phyloP scores from a whole-genome alignment of 495 filamentous ascomycete genomes.

The Xylaria sp. region DNA sequence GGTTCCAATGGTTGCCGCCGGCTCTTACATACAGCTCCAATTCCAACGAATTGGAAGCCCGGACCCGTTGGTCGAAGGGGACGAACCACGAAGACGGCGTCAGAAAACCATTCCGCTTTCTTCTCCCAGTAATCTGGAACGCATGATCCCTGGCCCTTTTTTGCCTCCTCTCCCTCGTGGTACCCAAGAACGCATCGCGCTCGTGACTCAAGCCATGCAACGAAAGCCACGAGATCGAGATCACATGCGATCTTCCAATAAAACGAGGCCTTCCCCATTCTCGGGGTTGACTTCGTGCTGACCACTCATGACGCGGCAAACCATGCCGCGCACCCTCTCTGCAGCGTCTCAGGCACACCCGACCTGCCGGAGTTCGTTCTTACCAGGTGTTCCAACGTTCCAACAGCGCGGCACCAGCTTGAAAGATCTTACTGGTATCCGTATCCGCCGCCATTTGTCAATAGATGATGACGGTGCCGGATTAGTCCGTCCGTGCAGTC shows the following conservation, averaged over 20 bases:
- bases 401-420: slow-evolving; percentile 23
- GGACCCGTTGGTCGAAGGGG: background rate
- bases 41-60: slow-evolving; percentile 5
- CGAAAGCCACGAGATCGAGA: slow-evolving; percentile 25
- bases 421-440: slow-evolving; percentile 1
- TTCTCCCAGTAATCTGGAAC: slow-evolving; percentile 23
- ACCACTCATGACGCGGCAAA: slow-evolving; percentile 6
- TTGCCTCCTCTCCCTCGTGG: slow-evolving; percentile 14
- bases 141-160: slow-evolving; percentile 9
- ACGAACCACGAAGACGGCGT: background rate
- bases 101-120: background rate
- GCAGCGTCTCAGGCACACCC: slow-evolving; percentile 18
- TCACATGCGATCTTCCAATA: slow-evolving; percentile 16
- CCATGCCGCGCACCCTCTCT: slow-evolving; percentile 15
- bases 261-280: background rate
- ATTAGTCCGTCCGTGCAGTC: background rate
- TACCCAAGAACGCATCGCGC: slow-evolving; percentile 1
- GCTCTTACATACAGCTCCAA: background rate
- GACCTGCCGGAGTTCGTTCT: background rate
- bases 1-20: background rate
- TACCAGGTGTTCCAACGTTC: background rate
- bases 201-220: slow-evolving; percentile 5
- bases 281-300: background rate
- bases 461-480: background rate
- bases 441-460: background rate